These are phyloP conservation scores for Spiraea crenata DNA, from an alignment of 331 rosid species.

Conservation along the genomic window DNA sequence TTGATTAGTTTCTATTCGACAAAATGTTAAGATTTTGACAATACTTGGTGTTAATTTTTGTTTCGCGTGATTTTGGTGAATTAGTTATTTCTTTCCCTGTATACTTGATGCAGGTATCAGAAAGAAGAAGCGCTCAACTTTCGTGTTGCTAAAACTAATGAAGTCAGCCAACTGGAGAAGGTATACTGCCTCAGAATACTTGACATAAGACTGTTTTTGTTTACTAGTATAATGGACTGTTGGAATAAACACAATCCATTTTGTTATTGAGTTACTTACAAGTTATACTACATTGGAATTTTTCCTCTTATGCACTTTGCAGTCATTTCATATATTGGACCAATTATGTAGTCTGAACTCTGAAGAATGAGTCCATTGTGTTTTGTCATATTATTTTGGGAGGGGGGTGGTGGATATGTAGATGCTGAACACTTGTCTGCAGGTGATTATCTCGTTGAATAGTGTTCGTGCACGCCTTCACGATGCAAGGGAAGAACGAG, in stretches of 20 bases:
- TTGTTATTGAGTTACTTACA: slow-evolving; percentile 10
- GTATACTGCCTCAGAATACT: slow-evolving; percentile 38
- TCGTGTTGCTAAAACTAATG: slow-evolving; percentile 63
- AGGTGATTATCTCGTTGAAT: slow-evolving; percentile 63
- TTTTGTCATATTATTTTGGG: slow-evolving; percentile 10
- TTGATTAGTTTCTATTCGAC: neutral
- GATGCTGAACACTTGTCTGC: slow-evolving; percentile 18
- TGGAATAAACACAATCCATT: slow-evolving; percentile 4
- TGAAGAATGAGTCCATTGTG: slow-evolving; percentile 18
- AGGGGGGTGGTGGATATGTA: too few relatives aligned
- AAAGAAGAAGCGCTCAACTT: slow-evolving; percentile 84
- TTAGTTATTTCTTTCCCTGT: slow-evolving; percentile 2
- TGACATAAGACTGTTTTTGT: too few relatives aligned
- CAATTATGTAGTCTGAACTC: slow-evolving; percentile 8
- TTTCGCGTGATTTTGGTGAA: neutral
- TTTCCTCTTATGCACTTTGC: neutral
- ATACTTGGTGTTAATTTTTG: neutral
- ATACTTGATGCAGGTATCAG: slow-evolving; percentile 52
- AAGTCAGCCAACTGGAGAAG: slow-evolving; percentile 81
- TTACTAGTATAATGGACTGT: neutral
- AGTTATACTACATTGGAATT: slow-evolving; percentile 25
- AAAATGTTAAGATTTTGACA: neutral
- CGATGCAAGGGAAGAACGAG: slow-evolving; percentile 85
- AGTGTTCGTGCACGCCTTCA: slow-evolving; percentile 58
- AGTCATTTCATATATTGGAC: neutral